Conservation (phyloP, 257 asterid species). For the Jasminum sambac region DNA sequence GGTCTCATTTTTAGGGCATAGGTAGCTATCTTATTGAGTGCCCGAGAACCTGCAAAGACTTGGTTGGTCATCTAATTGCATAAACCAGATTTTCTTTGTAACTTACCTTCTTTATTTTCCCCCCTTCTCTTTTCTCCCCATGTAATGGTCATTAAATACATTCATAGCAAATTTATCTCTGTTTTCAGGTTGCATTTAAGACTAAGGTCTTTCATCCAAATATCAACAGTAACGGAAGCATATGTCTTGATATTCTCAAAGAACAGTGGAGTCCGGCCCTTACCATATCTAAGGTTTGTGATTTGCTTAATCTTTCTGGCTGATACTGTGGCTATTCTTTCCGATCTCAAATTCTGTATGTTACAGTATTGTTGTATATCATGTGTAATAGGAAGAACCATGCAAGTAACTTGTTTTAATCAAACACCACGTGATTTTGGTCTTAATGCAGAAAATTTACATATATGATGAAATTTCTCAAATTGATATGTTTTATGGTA, state of each 20-base stretch:
- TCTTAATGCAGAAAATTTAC: neutral
- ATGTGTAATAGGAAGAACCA: neutral
- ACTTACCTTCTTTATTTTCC: neutral
- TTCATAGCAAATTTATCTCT: neutral
- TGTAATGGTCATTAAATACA: neutral
- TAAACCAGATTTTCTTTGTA: neutral
- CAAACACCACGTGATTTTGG: neutral
- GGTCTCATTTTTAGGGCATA: neutral
- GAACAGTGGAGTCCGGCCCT: slow-evolving; percentile 41
- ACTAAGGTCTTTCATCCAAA: slow-evolving; percentile 40
- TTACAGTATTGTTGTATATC: neutral
- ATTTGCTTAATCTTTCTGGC: neutral
- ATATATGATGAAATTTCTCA: neutral
- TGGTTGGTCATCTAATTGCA: neutral
- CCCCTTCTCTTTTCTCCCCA: neutral
- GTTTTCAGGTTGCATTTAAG: slow-evolving; percentile 38
- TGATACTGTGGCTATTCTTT: neutral
- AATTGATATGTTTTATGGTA: neutral
- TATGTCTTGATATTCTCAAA: slow-evolving; percentile 41
- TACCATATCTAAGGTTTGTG: slow-evolving; percentile 35
- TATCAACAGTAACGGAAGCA: slow-evolving; percentile 39
- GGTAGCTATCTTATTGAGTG: neutral
- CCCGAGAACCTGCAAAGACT: neutral
- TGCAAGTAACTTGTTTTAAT: neutral
- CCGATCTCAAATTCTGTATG: neutral